These are phyloP conservation scores for Mimosa pudica DNA, from an alignment of 306 rosid species.

Conservation along the genomic window DNA sequence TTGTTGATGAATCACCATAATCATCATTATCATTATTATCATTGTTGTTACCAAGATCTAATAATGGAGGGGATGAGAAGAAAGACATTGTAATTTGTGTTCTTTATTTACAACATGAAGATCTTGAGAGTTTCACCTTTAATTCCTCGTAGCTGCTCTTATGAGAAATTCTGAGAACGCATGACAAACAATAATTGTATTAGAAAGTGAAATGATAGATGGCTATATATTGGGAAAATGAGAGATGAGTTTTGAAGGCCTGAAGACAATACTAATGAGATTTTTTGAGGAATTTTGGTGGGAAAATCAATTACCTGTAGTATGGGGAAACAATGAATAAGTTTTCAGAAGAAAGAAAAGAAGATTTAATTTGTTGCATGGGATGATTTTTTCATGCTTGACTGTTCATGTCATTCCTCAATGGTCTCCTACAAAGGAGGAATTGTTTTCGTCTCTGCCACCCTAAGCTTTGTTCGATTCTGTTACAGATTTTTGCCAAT, in stretches of 20 bases:
- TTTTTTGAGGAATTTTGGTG: no score
- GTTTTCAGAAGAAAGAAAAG: slow-evolving; percentile 55
- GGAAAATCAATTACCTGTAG: slow-evolving; percentile 49
- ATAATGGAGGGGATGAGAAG: slow-evolving; percentile 28
- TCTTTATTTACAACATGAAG: slow-evolving; percentile 38
- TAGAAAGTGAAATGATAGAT: background rate
- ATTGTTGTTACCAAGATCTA: background rate
- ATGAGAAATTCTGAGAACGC: slow-evolving; percentile 49
- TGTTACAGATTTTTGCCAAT: slow-evolving; percentile 56
- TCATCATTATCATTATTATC: background rate
- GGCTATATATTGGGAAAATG: background rate
- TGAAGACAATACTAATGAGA: background rate
- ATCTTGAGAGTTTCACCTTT: slow-evolving; percentile 47
- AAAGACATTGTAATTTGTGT: slow-evolving; percentile 49
- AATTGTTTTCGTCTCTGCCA: slow-evolving; percentile 34
- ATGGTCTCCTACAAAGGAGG: slow-evolving; percentile 70
- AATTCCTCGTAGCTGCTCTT: slow-evolving; percentile 33
- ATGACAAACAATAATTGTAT: slow-evolving; percentile 6
- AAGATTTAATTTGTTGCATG: slow-evolving; percentile 21
- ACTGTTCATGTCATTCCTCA: slow-evolving; percentile 48
- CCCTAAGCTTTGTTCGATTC: slow-evolving; percentile 33
- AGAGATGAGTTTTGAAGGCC: background rate
- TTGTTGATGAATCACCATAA: background rate
- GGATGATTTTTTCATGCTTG: slow-evolving; percentile 36
- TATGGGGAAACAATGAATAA: slow-evolving; percentile 37